Base-by-base conservation (phyloP, 768 basidiomycete species). In the Cyathus striatus region DNA sequence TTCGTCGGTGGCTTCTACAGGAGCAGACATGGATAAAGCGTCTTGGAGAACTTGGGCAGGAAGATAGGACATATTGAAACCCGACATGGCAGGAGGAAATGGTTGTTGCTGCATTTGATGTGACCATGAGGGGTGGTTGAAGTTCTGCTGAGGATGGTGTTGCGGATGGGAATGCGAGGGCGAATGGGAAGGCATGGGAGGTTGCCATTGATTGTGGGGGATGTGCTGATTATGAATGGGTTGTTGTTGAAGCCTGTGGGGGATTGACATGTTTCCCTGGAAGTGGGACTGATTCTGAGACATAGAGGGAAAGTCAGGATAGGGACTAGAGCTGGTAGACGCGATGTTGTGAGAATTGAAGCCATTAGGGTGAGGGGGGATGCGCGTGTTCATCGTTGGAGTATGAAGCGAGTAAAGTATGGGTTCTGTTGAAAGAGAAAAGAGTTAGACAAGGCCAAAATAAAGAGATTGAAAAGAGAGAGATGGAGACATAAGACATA, bases 31-130 rank as follows among this genome's bases (percentile, higher is more conserved):
- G 5, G 71, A 63, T 21, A 75, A 60, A 25, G 77, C 73, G 46
- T 81, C 79, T 45, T 81, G 79, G 32, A 81, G 58, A 21, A 82
- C 55, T 50, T 81, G 78, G 38, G 69, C 72, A 5, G 76, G 70
- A 23, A 82, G 47, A 43, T 70, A 64, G 2, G 69, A 61, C 52
- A 72, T 56, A 46, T 63, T 66, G 45, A 72, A 67, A 27, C 56
- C 55, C 40, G 53, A 62, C 69, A 53, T 62, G 18, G 46, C 47
- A 27, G 46, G 52, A 5, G 57, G 53, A 51, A 65, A 57, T 23
- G 46, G 41, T 26, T 56, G 55, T n/a, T 55, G 58, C 27, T 62
- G 64, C 46, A 67, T 49, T 42, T 66, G 65, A 47, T 61, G 64
- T 21, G 54, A 22, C 65, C 64, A 69, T 5, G 51, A 25, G 23